These are phyloP conservation scores for Cyclotella distinguenda DNA, from an alignment of 108 stramenopile species.

Conservation along the genomic window DNA sequence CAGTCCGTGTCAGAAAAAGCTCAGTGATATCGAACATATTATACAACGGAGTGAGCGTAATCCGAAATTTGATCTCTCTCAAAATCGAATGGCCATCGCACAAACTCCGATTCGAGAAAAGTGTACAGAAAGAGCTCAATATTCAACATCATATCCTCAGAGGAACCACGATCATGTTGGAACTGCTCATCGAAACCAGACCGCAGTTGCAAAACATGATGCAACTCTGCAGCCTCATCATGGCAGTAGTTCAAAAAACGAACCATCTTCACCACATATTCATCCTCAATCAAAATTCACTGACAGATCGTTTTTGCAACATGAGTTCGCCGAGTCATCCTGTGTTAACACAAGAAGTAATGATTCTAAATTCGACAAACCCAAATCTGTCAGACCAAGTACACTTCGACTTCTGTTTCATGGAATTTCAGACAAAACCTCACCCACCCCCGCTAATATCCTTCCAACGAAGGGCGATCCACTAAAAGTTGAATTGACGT, in stretches of 20 bases:
- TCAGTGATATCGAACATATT: constrained; percentile 28
- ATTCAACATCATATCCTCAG: too few relatives aligned
- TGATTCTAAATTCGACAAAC: constrained; percentile 1
- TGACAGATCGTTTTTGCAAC: background rate
- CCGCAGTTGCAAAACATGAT: background rate
- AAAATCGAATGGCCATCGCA: constrained; percentile 20
- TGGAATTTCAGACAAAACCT: constrained; percentile 8
- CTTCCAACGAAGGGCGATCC: background rate
- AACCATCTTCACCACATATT: background rate
- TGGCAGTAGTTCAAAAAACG: background rate
- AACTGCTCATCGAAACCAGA: background rate
- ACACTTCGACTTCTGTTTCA: constrained; percentile 24
- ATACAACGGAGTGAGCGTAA: constrained; percentile 12
- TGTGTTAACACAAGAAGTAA: background rate
- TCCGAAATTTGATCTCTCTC: constrained; percentile 21
- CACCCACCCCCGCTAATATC: background rate
- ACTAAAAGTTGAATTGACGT: background rate
- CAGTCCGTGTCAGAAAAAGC: constrained; percentile 31
- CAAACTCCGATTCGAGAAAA: constrained; percentile 2
- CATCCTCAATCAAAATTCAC: constrained; percentile 1
- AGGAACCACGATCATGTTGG: background rate
- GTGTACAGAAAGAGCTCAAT: too few relatives aligned
- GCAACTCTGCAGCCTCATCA: background rate
- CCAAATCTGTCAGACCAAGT: constrained; percentile 8
- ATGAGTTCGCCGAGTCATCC: background rate